Base-by-base conservation (phyloP, 1,139 yeast species). In the Hemisphaericaspora xylofermentans region DNA sequence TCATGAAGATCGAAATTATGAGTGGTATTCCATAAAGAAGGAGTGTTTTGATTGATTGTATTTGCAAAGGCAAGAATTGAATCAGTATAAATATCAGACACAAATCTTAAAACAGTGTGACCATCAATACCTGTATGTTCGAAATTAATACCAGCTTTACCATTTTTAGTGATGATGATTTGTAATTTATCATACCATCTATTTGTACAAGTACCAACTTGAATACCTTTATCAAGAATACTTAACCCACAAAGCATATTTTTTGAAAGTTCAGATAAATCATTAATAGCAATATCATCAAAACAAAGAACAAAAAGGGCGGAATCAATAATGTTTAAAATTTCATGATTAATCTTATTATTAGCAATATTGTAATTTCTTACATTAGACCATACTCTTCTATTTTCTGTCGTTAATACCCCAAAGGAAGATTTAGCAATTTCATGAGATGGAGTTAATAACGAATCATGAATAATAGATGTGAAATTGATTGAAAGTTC, bases 81-180 rank as follows among this genome's bases (percentile, higher is more conserved):
- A 60, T 89, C 97, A 0, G 96, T 89, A 59, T 88, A 89, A 41
- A 89, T 86, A 61, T 89, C 96, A 33, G 89, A 81, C 13, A 88
- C 96, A 66, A 86, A 85, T 47, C 96, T 68, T 52, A 89, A 68
- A 6, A 89, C 96, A 0, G 97, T 89, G 60, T 89, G 96, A 42
- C 97, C 96, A 65, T 89, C 97, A 27, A 89, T 95, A 54, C 96
- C 96, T 0, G 96, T 89, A 58, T 89, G 96, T 59, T 89, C 97
- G 59, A 89, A 89, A 61, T 89, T 89, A 53, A 89, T 83, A 31
- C 97, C 97, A 1, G 95, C 96, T 61, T 87, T 87, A 29, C 95
- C 96, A 61, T 88, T 88, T 58, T 82, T 81, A n/a, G 96, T 88
- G 40, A 89, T 81, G 43, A 89, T 89, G 50, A 89, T 75, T 63